phyloP scores from a whole-genome alignment of 805 yeast genomes.

The Lachancea lanzarotensis region DNA sequence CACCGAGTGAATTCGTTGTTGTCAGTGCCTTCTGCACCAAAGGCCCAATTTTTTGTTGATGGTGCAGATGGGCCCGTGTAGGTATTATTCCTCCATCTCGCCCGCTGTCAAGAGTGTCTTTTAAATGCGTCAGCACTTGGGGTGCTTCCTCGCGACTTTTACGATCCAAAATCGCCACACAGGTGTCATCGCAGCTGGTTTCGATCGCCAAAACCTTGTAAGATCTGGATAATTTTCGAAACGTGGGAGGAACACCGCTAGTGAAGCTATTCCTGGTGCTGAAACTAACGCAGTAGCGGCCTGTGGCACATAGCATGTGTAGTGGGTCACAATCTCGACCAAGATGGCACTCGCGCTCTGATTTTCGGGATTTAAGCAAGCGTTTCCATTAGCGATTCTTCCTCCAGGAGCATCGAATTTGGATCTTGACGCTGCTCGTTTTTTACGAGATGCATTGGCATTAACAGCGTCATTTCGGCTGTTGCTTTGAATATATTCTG shows the following conservation, averaged over 20 bases:
- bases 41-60: constrained; percentile 50
- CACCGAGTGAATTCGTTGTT: constrained; percentile 6
- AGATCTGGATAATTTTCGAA: constrained; percentile 15
- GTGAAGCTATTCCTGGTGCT: background rate
- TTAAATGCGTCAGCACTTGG: constrained; percentile 46
- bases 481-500: no score
- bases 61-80: constrained; percentile 74
- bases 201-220: constrained; percentile 81
- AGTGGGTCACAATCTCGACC: no score
- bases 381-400: no score
- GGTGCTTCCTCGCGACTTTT: constrained; percentile 12
- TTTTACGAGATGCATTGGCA: background rate
- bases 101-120: constrained; percentile 59
- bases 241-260: background rate
- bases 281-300: background rate
- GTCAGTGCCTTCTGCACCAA: constrained; percentile 43
- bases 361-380: no score
- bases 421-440: no score
- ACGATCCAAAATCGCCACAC: constrained; percentile 72
- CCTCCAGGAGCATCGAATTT: no score
- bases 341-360: no score
- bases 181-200: constrained; percentile 92
- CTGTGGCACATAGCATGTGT: no score
- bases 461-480: no score
- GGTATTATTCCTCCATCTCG: constrained; percentile 83